Evolutionary conservation across 768 basidiomycete genomes (phyloP).

Genomic region (Amylocystis lapponica): DNA sequence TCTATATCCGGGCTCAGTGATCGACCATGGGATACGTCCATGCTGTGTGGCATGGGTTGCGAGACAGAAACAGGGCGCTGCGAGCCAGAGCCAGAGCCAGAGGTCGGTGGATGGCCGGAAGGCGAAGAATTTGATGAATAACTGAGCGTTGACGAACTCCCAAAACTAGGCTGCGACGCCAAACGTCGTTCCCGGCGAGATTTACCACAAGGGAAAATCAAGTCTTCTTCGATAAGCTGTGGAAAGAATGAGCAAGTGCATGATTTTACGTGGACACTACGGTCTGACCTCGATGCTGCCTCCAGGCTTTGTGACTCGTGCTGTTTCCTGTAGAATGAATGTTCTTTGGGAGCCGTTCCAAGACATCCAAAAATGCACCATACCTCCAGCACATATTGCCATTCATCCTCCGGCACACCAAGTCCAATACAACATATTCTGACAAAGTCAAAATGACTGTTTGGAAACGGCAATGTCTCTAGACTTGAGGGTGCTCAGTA

Average conservation of each 20-base stretch:
- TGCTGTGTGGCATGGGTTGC: neutral
- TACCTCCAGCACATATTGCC: constrained; percentile 64
- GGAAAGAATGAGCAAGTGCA: neutral
- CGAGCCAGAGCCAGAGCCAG: neutral
- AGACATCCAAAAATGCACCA: constrained; percentile 1
- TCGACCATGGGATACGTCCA: constrained; percentile 1
- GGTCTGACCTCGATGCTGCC: constrained; percentile 56
- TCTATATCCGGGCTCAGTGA: neutral
- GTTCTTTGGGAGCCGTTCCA: neutral
- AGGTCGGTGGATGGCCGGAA: neutral
- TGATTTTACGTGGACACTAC: constrained; percentile 1
- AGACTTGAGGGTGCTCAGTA: constrained; percentile 36
- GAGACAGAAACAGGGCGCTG: neutral
- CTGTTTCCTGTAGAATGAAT: constrained; percentile 45
- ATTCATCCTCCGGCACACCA: constrained; percentile 71
- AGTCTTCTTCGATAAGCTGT: constrained; percentile 70
- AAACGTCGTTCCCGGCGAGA: neutral
- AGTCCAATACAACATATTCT: constrained; percentile 59
- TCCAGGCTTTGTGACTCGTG: constrained; percentile 57
- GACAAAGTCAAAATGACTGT: constrained; percentile 58
- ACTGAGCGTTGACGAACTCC: neutral
- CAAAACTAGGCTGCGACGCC: no score
- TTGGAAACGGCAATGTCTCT: constrained; percentile 55
- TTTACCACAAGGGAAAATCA: constrained; percentile 55
- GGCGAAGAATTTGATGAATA: neutral